These are phyloP conservation scores for Zymoseptoria crescenta DNA, from an alignment of 2,329 filamentous ascomycete genomes.

Conservation along the genomic window DNA sequence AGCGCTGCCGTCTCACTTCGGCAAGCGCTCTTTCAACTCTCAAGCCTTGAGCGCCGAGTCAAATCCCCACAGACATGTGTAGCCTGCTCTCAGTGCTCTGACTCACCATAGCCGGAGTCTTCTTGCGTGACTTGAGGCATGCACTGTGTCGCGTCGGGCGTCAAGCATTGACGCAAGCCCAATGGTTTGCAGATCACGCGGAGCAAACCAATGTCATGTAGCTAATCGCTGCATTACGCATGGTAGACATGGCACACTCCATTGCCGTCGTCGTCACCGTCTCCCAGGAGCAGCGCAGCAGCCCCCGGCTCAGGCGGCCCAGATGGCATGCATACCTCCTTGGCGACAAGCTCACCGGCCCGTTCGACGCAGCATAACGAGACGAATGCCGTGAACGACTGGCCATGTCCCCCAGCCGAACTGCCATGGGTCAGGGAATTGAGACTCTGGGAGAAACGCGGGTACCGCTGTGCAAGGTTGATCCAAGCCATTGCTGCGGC, in stretches of 20 bases:
- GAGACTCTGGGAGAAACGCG: neutral
- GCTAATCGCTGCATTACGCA: too few relatives aligned
- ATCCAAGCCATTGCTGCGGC: neutral
- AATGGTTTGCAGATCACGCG: too few relatives aligned
- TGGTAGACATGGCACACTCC: too few relatives aligned
- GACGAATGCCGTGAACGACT: neutral
- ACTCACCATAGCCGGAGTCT: neutral
- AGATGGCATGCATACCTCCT: neutral
- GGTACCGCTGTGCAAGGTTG: neutral
- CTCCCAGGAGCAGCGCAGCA: too few relatives aligned
- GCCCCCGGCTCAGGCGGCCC: too few relatives aligned
- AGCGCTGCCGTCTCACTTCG: neutral
- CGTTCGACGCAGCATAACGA: neutral
- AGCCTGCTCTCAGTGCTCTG: neutral
- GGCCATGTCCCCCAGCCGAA: neutral
- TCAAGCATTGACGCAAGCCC: neutral
- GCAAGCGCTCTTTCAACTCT: neutral
- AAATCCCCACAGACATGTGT: neutral
- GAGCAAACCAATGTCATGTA: too few relatives aligned
- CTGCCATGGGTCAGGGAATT: neutral
- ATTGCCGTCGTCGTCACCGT: too few relatives aligned
- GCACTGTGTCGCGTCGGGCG: too few relatives aligned
- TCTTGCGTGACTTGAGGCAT: too few relatives aligned
- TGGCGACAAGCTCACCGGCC: neutral
- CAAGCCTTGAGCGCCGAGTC: neutral